Base-by-base conservation (phyloP, 352 stramenopile species). In the Pythium vanterpoolii region DNA sequence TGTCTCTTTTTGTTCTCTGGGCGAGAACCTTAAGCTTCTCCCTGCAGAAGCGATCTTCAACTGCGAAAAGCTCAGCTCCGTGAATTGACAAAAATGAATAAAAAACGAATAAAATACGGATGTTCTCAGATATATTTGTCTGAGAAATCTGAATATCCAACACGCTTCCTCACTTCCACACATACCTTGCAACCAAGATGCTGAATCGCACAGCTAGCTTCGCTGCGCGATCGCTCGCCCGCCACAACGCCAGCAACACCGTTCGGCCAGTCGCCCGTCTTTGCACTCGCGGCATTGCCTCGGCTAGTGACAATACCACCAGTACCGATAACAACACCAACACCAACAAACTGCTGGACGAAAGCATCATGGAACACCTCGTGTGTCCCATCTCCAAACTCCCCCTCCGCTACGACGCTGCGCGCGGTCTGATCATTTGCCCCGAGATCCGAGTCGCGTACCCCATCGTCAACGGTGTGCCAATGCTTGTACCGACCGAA, bases 311-410 rank as follows among this genome's bases (percentile, higher is more conserved):
- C 31, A 36, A 36, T 11, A 11, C 31, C 31, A 11, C 31, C 31
- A 36, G 31, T 36, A 13, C 31, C 31, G n/a, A n/a, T n/a, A n/a
- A n/a, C 26, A n/a, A 31, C 36, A 28, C 24, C 24, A 45, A 21
- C 33, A 46, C 4, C 66, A 69, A 9, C 62, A 50, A 53, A 18
- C 68, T 91, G 19, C 40, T 66, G 10, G 81, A 93, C 56, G 84
- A 89, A 69, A 76, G 66, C 62, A 63, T 95, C 31, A 63, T 95
- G 68, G 67, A 90, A 46, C 83, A 93, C 56, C 70, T 95, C 30
- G 83, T 93, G 50, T 93, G 83, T 57, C 86, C 86, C 6, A 88
- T 95, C 54, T 95, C 86, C 72, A 95, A 93, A 79, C 82, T 68
- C 57, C 76, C 86, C 28, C 68, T 95, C 49, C 81, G 80, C 49